Percentiles rank a stretch among this genome's conserved stretches.
These are phyloP conservation scores for Fusarium lateritium DNA, from an alignment of 2,329 filamentous ascomycete species.

Conservation along the genomic window DNA sequence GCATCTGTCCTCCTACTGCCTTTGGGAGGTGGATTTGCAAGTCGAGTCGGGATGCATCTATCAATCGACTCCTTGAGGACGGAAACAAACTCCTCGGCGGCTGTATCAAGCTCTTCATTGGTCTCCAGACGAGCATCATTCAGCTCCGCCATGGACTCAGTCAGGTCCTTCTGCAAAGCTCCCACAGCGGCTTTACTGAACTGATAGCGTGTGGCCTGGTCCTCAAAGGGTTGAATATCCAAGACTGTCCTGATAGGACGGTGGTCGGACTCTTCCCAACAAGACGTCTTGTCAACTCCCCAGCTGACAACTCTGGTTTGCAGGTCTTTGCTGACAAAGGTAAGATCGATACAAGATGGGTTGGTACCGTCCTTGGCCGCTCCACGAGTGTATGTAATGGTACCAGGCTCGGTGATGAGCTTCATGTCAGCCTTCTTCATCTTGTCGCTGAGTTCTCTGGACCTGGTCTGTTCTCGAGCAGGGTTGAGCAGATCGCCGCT, in stretches of 20 bases:
- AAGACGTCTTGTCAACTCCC: not conserved
- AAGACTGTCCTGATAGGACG: constrained; percentile 4
- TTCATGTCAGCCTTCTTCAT: not conserved
- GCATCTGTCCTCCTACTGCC: not conserved
- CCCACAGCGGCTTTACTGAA: not conserved
- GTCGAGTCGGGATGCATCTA: not conserved
- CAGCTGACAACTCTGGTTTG: not conserved
- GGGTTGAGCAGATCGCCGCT: not conserved
- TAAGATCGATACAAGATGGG: constrained; percentile 12
- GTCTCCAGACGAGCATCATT: too few relatives aligned
- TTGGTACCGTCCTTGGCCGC: not conserved
- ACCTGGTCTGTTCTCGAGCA: not conserved
- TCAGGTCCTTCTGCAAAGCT: not conserved
- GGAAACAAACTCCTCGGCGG: not conserved
- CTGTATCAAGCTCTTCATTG: too few relatives aligned
- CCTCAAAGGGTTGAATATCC: not conserved
- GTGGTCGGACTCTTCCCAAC: constrained; percentile 1
- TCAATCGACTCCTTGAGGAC: not conserved
- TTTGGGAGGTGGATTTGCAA: not conserved
- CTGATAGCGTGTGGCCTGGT: not conserved
- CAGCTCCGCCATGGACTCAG: not conserved
- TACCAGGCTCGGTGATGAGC: not conserved
- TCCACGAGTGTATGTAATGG: constrained; percentile 2
- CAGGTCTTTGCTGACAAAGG: constrained; percentile 5
- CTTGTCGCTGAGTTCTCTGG: not conserved